Conservation (phyloP, 108 stramenopile species). For the Nannochloropsis granulata region DNA sequence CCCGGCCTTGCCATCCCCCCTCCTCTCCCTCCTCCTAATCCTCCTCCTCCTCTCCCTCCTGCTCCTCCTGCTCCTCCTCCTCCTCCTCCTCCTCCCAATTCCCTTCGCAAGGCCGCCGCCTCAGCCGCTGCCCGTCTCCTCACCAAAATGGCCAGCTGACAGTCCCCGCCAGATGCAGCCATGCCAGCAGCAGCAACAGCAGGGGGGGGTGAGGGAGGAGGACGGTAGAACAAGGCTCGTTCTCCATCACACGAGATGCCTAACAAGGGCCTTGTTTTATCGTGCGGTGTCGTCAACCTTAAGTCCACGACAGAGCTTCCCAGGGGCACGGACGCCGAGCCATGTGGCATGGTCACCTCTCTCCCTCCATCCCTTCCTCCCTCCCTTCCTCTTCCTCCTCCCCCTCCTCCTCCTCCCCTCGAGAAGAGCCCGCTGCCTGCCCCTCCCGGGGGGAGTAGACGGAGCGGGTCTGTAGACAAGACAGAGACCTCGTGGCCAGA, state of each 20-base stretch:
- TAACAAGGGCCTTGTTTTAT: neutral
- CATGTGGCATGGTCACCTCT: neutral
- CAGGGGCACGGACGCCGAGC: neutral
- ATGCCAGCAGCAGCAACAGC: neutral
- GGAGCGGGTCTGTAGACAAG: neutral
- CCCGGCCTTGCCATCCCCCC: neutral
- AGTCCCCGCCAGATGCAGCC: neutral
- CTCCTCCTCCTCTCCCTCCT: neutral
- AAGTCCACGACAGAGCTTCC: neutral
- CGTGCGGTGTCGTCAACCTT: neutral
- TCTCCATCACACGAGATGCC: neutral
- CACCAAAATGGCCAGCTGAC: neutral
- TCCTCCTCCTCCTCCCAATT: no score
- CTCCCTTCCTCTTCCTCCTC: no score
- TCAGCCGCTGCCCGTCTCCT: neutral
- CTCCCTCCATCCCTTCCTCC: neutral
- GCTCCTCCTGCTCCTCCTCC: neutral
- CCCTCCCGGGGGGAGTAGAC: neutral
- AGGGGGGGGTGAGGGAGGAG: neutral
- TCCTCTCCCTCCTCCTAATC: neutral
- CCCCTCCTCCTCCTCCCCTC: no score
- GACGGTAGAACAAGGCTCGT: neutral
- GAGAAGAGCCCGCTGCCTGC: no score
- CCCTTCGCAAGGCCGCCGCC: no score
- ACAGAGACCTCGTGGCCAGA: neutral